Evolutionary conservation across 768 basidiomycete species (phyloP).

Genomic region (Auriscalpium vulgare): DNA sequence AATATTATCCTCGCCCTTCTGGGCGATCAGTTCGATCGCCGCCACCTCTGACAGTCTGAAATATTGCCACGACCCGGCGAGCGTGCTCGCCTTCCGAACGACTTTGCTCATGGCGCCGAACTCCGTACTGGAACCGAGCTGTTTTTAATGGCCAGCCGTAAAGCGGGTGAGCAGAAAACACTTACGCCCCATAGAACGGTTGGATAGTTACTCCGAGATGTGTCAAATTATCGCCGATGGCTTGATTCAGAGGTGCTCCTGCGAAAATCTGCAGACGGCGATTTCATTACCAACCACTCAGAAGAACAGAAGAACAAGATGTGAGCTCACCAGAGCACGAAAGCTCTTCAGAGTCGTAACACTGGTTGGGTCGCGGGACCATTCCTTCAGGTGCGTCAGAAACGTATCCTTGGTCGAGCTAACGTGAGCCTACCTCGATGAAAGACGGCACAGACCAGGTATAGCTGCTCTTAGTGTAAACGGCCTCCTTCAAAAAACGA

Average conservation of each 20-base stretch:
- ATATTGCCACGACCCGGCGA: slow-evolving; percentile 29
- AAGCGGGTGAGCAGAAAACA: background rate
- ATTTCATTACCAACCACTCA: background rate
- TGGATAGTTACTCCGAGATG: slow-evolving; percentile 26
- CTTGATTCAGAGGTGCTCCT: slow-evolving; percentile 31
- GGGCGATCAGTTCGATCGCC: slow-evolving; percentile 22
- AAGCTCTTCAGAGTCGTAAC: slow-evolving; percentile 8
- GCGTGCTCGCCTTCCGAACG: background rate
- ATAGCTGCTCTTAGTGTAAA: slow-evolving; percentile 6
- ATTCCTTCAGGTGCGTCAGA: slow-evolving; percentile 8
- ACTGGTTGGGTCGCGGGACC: slow-evolving; percentile 11
- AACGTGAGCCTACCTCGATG: slow-evolving; percentile 17
- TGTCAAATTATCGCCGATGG: slow-evolving; percentile 26
- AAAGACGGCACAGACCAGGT: slow-evolving; percentile 18
- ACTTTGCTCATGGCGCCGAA: slow-evolving; percentile 7
- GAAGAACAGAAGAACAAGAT: background rate
- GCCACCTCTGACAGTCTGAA: slow-evolving; percentile 20
- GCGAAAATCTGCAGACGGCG: slow-evolving; percentile 25
- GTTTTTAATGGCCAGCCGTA: background rate
- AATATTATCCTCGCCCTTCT: slow-evolving; percentile 21
- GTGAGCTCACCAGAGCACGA: slow-evolving; percentile 5
- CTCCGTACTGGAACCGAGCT: slow-evolving; percentile 11
- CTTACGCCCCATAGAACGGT: slow-evolving; percentile 31
- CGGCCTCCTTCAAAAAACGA: slow-evolving; percentile 6
- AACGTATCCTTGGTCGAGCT: background rate